Conservation (phyloP, 1,139 yeast genomes). For the Groenewaldozyma sp. region DNA sequence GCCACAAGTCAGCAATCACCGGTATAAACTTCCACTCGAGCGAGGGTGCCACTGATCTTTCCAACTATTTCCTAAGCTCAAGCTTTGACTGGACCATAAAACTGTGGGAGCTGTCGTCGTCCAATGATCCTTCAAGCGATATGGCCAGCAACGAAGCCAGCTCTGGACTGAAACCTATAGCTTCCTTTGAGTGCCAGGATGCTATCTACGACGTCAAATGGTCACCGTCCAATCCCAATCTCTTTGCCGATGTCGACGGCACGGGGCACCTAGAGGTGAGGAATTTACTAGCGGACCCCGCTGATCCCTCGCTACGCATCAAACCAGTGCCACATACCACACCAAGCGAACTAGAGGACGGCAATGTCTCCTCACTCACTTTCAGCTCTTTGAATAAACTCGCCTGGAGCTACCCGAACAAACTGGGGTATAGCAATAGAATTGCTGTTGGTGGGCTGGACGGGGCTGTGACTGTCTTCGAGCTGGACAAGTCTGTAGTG, state of each 20-base stretch:
- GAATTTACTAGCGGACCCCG: conserved; percentile 39
- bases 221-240: conserved; percentile 36
- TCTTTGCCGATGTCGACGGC: conserved; percentile 44
- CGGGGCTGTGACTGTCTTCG: conserved; percentile 28
- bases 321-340: conserved; percentile 15
- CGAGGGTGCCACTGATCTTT: conserved; percentile 24
- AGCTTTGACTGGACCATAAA: conserved; percentile 37
- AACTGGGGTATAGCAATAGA: conserved; percentile 12
- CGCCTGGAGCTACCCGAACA: conserved; percentile 24
- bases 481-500: conserved; percentile 18
- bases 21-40: conserved; percentile 28
- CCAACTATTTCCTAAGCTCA: conserved; percentile 29
- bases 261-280: conserved; percentile 44
- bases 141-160: background rate
- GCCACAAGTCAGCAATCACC: conserved; percentile 34
- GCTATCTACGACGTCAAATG: conserved; percentile 37
- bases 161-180: conserved; percentile 12
- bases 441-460: conserved; percentile 33
- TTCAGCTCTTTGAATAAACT: conserved; percentile 20
- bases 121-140: conserved; percentile 4
- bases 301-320: conserved; percentile 33
- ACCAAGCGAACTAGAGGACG: conserved; percentile 1
- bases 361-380: conserved; percentile 1
- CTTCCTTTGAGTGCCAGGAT: conserved; percentile 32
- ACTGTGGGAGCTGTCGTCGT: conserved; percentile 28